Base-by-base conservation (phyloP, 2,329 filamentous ascomycete genomes). In the Aspergillus ochraceoroseus region DNA sequence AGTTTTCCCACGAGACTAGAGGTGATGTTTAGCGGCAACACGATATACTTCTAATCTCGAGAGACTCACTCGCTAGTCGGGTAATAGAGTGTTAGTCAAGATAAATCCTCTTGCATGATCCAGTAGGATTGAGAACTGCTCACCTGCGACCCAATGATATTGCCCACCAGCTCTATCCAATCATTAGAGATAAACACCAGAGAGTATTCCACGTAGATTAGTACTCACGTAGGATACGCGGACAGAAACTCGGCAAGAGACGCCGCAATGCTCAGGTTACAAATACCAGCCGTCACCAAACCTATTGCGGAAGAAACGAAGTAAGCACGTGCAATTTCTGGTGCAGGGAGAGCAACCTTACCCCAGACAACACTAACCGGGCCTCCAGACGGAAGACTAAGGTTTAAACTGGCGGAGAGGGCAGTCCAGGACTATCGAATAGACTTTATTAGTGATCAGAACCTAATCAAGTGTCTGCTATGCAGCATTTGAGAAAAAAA, bases 311-410 rank as follows among this genome's bases (percentile, higher is more conserved):
- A 4, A 28, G 35, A 47, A 25, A 11, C 22, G 5, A 33, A 22
- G 9, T 5, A 14, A 34, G 15, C 18, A 22, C 2, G 22, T n/a
- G 7, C 38, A 29, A 7, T 22, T 17, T 5, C 11, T 11, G 5
- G 11, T 29, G 15, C 20, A 19, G 6, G 13, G 5, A 19, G 11
- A 18, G 29, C 1, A n/a, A n/a, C 12, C 51, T 46, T 53, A 77
- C 84, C 85, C 84, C 85, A 89, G 43, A 89, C 74, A 27, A 88
- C 81, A 43, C 80, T 75, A 5, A 76, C 79, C 13, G 80, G 75
- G 0, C 85, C 85, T 28, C 85, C 85, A 9, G 78, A 83, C 1
- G 84, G 82, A 20, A 89, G 68, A 13, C 79, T 77, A 4, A 82
- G 66, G 2, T 71, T 74, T 31, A 81, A 61, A 39, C 75, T 79